Conservation (phyloP, 1,284 basidiomycete species). For the Ustilago sp. region DNA sequence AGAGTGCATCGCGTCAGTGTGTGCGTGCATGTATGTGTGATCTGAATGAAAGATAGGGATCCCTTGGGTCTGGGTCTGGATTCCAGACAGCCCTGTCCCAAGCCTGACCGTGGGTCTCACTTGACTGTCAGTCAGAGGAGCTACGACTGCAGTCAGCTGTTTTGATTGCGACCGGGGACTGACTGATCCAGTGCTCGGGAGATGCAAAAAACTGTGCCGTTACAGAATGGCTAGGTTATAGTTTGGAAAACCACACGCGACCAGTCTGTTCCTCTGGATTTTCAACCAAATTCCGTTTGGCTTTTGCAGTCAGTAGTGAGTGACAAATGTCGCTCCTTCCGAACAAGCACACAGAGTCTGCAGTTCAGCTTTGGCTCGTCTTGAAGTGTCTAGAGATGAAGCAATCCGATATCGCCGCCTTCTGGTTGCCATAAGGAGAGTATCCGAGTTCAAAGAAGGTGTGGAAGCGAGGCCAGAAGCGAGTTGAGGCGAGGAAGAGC, state of each 20-base stretch:
- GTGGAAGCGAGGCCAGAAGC: slow-evolving; percentile 3
- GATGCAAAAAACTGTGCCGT: neutral
- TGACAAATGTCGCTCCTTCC: neutral
- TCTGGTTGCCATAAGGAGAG: neutral
- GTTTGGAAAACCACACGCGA: neutral
- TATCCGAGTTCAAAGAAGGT: neutral
- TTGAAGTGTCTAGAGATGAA: neutral
- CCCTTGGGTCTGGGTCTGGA: too few relatives aligned
- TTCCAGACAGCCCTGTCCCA: too few relatives aligned
- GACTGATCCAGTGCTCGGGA: neutral
- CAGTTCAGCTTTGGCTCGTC: neutral
- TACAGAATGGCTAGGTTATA: neutral
- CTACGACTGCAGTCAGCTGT: neutral
- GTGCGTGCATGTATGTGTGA: neutral
- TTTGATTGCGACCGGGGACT: neutral
- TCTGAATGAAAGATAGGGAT: too few relatives aligned
- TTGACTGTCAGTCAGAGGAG: neutral
- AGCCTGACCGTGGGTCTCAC: neutral
- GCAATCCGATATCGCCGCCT: neutral
- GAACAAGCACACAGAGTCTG: neutral
- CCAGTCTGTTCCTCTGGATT: neutral
- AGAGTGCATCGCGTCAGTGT: slow-evolving; percentile 7
- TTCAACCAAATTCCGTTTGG: neutral
- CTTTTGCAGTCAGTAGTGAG: neutral
- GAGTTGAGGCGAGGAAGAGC: neutral